Conservation (phyloP, 179 eudicot genomes). For the Actinidia chinensis region DNA sequence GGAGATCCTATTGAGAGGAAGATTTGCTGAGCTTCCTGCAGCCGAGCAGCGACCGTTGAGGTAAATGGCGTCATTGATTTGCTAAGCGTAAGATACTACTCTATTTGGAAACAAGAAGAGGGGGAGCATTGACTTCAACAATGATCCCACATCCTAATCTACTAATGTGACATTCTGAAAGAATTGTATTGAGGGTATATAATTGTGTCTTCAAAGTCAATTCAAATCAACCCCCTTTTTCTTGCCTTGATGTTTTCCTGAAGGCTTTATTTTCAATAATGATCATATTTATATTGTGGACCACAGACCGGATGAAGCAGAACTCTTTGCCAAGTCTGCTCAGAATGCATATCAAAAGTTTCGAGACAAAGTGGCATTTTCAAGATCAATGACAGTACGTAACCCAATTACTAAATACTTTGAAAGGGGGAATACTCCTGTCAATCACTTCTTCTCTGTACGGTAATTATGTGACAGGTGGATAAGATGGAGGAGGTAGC, state of each 20-base stretch:
- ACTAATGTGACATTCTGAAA: constrained; percentile 9
- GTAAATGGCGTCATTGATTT: constrained; percentile 27
- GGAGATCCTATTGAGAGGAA: constrained; percentile 91
- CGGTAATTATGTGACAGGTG: constrained; percentile 38
- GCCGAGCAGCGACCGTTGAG: constrained; percentile 94
- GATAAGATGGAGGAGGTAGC: constrained; percentile 72
- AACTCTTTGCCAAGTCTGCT: constrained; percentile 81
- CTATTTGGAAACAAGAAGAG: neutral
- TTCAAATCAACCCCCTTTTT: too few species aligned
- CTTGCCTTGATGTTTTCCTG: neutral
- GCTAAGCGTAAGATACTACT: neutral
- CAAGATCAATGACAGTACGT: constrained; percentile 84
- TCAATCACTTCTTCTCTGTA: neutral
- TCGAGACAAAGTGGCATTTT: constrained; percentile 86
- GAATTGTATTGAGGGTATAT: neutral
- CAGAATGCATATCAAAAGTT: constrained; percentile 64
- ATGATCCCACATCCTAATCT: neutral
- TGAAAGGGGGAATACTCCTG: neutral
- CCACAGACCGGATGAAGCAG: constrained; percentile 87
- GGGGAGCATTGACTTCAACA: neutral
- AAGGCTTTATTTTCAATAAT: neutral
- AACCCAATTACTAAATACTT: neutral
- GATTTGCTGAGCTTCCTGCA: constrained; percentile 80
- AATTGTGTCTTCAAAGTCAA: too few species aligned
- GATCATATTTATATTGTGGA: constrained; percentile 34